Conservation (phyloP, 257 asterid genomes). For the Solanum gandarillasii region DNA sequence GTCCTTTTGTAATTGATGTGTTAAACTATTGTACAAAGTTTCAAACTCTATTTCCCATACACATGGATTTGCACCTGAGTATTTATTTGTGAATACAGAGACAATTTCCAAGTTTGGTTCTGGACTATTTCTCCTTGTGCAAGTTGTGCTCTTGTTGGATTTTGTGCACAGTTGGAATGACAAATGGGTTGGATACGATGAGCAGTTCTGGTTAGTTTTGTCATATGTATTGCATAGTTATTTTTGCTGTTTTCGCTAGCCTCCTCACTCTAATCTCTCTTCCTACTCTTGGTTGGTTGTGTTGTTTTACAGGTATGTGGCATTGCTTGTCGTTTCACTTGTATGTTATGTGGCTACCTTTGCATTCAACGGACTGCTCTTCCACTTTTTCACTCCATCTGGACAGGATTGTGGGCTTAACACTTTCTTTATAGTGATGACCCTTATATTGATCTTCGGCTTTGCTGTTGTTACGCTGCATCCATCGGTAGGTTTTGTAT, state of each 20-base stretch:
- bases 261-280: not conserved
- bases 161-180: constrained; percentile 93
- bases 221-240: not conserved
- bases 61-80: not conserved
- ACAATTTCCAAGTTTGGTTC: constrained; percentile 83
- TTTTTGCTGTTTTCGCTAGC: not conserved
- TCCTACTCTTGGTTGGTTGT: not conserved
- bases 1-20: not conserved
- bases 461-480: constrained; percentile 77
- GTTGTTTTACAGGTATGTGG: constrained; percentile 53
- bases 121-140: constrained; percentile 87
- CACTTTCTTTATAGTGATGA: constrained; percentile 73
- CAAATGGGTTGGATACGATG: constrained; percentile 96
- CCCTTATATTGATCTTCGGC: constrained; percentile 50
- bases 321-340: constrained; percentile 77
- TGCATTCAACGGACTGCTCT: constrained; percentile 72
- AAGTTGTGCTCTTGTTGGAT: constrained; percentile 86
- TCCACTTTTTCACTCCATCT: constrained; percentile 74
- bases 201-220: constrained; percentile 66
- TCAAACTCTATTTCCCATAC: not conserved
- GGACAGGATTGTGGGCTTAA: constrained; percentile 92
- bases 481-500: constrained; percentile 56
- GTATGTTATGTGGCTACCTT: constrained; percentile 75
- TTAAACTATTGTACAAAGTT: not conserved
- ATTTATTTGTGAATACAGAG: constrained; percentile 41